Conservation (phyloP, 345 rosid species). For the Sonneratia alba region DNA sequence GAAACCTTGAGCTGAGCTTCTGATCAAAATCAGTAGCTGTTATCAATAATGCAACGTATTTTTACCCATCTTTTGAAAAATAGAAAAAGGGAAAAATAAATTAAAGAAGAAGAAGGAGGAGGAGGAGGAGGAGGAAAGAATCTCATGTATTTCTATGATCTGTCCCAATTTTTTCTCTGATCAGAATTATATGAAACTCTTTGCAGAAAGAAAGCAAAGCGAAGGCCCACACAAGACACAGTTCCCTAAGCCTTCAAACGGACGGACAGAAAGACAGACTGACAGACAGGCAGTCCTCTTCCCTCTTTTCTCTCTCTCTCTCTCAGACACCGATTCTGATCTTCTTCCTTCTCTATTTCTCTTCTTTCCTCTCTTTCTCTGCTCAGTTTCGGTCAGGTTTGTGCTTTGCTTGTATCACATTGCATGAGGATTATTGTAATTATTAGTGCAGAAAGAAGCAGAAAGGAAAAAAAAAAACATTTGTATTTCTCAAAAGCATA, state of each 20-base stretch:
- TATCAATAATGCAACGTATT: constrained; percentile 23
- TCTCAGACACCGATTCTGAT: constrained; percentile 16
- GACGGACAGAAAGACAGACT: too few species aligned
- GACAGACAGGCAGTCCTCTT: constrained; percentile 34
- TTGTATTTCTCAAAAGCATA: neutral
- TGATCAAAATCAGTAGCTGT: constrained; percentile 3
- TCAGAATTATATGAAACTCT: too few species aligned
- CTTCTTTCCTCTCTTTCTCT: neutral
- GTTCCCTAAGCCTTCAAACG: constrained; percentile 37
- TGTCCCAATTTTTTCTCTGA: too few species aligned
- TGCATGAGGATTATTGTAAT: neutral
- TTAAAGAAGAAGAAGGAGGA: neutral
- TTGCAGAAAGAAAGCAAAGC: neutral
- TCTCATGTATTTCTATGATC: too few species aligned
- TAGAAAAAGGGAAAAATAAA: neutral
- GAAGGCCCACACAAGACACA: constrained; percentile 10
- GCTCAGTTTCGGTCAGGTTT: too few species aligned
- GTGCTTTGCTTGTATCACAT: neutral
- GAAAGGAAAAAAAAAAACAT: too few species aligned
- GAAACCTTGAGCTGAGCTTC: constrained; percentile 10
- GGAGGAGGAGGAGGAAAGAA: constrained; percentile 3
- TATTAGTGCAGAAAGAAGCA: too few species aligned
- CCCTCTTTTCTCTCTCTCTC: constrained; percentile 13
- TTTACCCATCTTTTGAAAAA: constrained; percentile 17
- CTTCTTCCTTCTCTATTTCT: constrained; percentile 8